Evolutionary conservation across 73 alveolate species (phyloP).

Genomic region (Uronychia setigera): DNA sequence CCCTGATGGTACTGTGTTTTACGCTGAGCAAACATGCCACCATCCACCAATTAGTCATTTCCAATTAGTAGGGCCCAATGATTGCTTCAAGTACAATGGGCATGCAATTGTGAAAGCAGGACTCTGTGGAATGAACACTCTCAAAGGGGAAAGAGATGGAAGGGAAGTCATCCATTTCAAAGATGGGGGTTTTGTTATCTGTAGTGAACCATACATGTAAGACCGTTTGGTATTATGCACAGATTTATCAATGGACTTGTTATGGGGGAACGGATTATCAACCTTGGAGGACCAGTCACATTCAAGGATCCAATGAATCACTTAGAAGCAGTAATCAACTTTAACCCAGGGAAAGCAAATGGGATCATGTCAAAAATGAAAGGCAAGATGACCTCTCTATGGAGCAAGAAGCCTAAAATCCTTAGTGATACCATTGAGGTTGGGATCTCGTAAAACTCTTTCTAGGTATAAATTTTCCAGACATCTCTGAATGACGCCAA

Average conservation of each 20-base stretch:
- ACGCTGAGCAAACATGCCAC: conserved; percentile 70
- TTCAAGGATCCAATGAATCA: conserved; percentile 23
- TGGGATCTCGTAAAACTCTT: background rate
- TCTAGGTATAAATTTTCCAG: too few species aligned
- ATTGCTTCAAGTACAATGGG: too few species aligned
- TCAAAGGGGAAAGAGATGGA: conserved; percentile 30
- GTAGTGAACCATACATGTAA: conserved; percentile 27
- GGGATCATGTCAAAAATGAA: background rate
- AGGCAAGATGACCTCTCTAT: conserved; percentile 23
- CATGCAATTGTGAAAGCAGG: too few species aligned
- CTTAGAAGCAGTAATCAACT: conserved; percentile 17
- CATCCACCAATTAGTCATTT: conserved; percentile 74
- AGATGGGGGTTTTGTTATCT: conserved; percentile 26
- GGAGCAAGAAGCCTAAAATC: conserved; percentile 23
- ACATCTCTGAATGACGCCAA: background rate
- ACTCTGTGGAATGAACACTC: conserved; percentile 37
- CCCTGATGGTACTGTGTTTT: conserved; percentile 66
- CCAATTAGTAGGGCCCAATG: conserved; percentile 25
- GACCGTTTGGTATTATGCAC: too few species aligned
- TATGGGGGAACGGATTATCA: conserved; percentile 15
- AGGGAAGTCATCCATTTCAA: conserved; percentile 11
- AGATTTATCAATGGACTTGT: conserved; percentile 22
- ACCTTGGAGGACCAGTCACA: background rate
- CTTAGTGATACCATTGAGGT: conserved; percentile 5
- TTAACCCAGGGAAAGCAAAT: conserved; percentile 33